A percentile compares a stretch with the other conserved stretches of the same genome.
Evolutionary conservation across 495 filamentous ascomycete species (phyloP).

Genomic region (Aspergillus kassunensis): DNA sequence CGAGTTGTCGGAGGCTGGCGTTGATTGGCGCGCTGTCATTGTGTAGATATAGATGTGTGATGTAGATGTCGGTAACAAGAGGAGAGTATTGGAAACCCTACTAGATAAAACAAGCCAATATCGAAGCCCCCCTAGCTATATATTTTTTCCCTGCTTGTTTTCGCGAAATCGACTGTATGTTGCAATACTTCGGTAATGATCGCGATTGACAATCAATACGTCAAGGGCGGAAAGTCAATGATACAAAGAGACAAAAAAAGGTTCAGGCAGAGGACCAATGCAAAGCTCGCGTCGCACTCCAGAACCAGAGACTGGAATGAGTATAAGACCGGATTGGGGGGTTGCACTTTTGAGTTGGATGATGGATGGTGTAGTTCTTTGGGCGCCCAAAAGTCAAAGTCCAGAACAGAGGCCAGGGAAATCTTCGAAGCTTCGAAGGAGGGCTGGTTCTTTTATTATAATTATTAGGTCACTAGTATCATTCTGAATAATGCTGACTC

Average conservation of each 20-base stretch:
- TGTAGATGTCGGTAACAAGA: no score
- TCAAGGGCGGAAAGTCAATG: slow-evolving; percentile 18
- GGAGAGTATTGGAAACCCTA: no score
- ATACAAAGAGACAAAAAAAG: slow-evolving; percentile 14
- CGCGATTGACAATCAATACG: slow-evolving; percentile 9
- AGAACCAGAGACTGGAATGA: slow-evolving; percentile 8
- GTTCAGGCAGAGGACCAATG: not conserved
- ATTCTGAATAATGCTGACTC: slow-evolving; percentile 11
- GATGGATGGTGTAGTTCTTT: not conserved
- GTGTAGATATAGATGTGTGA: no score
- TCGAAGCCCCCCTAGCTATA: not conserved
- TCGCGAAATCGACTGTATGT: not conserved
- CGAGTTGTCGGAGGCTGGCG: slow-evolving; percentile 41
- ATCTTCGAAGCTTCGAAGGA: slow-evolving; percentile 4
- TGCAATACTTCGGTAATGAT: slow-evolving; percentile 9
- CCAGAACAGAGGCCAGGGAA: slow-evolving; percentile 13
- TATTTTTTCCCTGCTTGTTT: slow-evolving; percentile 8
- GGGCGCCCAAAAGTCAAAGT: slow-evolving; percentile 9
- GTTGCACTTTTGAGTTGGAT: not conserved
- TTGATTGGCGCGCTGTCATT: slow-evolving; percentile 46
- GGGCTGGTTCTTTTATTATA: slow-evolving; percentile 9
- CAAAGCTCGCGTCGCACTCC: not conserved
- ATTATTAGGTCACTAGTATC: slow-evolving; percentile 1
- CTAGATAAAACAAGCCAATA: no score
- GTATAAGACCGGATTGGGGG: slow-evolving; percentile 6